Conservation (phyloP, 2,329 filamentous ascomycete genomes). For the Corinectria fuckeliana region DNA sequence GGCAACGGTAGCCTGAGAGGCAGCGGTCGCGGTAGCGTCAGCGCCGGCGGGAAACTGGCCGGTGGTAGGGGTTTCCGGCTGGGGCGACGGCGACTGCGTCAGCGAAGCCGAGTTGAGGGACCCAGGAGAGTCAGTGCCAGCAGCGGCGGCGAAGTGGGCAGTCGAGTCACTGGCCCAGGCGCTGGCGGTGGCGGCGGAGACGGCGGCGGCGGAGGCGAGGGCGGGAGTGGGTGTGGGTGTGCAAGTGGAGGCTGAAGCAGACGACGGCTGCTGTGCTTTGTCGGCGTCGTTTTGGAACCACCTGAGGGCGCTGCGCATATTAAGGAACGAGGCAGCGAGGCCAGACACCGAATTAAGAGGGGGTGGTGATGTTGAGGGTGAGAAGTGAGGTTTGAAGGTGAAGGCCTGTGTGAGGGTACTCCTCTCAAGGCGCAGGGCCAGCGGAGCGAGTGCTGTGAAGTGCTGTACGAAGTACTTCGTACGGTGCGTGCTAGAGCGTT, state of each 20-base stretch:
- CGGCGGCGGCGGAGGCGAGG: conserved; percentile 30
- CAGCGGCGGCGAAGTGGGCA: conserved; percentile 35
- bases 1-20: conserved; percentile 28
- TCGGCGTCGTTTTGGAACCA: conserved; percentile 40
- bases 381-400: neutral
- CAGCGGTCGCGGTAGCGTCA: conserved; percentile 36
- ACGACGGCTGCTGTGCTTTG: conserved; percentile 30
- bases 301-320: conserved; percentile 33
- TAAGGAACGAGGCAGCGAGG: conserved; percentile 12
- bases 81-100: conserved; percentile 47
- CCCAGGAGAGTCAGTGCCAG: conserved; percentile 43
- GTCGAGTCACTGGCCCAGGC: conserved; percentile 33
- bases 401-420: neutral
- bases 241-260: conserved; percentile 29
- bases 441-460: neutral
- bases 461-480: conserved; percentile 8
- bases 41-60: conserved; percentile 36
- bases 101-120: conserved; percentile 44
- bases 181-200: conserved; percentile 33
- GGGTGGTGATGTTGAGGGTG: conserved; percentile 2
- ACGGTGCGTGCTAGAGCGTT: neutral
- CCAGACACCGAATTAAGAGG: conserved; percentile 11
- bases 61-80: conserved; percentile 43
- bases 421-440: neutral
- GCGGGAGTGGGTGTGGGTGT: conserved; percentile 25